Evolutionary conservation across 177 flowering plant genomes (phyloP), one percentile per base, ranked within the genome.

Genomic region (Tripterygium wilfordii): DNA sequence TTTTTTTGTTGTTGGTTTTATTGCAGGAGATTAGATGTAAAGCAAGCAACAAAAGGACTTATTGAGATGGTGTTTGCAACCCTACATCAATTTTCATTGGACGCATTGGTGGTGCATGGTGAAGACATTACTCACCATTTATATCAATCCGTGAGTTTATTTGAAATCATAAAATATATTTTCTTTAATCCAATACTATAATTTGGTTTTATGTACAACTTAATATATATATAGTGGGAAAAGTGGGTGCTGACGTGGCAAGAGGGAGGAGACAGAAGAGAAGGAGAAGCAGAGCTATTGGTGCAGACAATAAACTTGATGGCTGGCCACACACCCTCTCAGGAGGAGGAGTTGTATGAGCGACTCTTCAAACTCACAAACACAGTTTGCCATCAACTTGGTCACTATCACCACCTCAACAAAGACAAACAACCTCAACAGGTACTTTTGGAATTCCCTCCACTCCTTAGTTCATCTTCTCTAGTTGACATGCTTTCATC

Each of bases 281-380:
- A 51, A 47, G 72, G 66, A 26, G 84, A 69, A 41, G 88, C 78
- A 27, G 85, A 76, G 55, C 58, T 89, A 2, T 5, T 82, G 26
- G 85, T 72, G 47, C 64, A 62, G 33, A 80, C 71, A 0, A 68
- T 86, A 40, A 65, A 60, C 43, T 57, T 79, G 5, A 57, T 66
- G 42, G 60, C 63, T 20, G 76, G 71, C 28, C 61, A 33, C 27
- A 47, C 45, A 4, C n/a, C 23, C 1, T 42, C 63, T 4, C 74
- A 74, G 10, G 65, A 65, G 42, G 16, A 65, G 63, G 43, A 19
- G 41, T 0, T 32, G 0, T 69, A 61, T 33, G 13, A 33, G 4
- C 40, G 33, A 8, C 74, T 82, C 27, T 48, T 57, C 16, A 10
- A 58, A 7, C 64, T 69, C 27, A 63, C 74, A 28, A 71, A 65